These are phyloP conservation scores for Voacanga thouarsii DNA, from an alignment of 257 asterid species.

Conservation along the genomic window DNA sequence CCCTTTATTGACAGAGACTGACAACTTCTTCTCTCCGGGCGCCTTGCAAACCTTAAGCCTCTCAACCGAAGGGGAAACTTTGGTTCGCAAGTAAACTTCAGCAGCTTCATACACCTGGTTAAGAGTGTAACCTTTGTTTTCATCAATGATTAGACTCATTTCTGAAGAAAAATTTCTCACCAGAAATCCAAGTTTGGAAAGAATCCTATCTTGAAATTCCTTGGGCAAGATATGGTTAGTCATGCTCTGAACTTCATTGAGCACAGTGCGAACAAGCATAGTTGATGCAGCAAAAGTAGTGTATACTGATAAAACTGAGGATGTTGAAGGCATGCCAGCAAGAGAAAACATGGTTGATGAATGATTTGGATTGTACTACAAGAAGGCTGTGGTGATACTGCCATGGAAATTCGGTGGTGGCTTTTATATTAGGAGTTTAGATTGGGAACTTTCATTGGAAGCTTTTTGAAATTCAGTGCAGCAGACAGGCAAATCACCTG, in stretches of 20 bases:
- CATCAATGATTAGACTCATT: constrained; percentile 15
- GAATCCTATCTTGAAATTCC: constrained; percentile 16
- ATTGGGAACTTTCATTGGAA: constrained; percentile 14
- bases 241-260: constrained; percentile 25
- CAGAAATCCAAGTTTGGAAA: constrained; percentile 27
- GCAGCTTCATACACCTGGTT: constrained; percentile 29
- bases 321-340: constrained; percentile 22
- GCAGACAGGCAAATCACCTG: not conserved
- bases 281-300: constrained; percentile 25
- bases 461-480: constrained; percentile 16
- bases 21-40: constrained; percentile 4
- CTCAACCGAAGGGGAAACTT: constrained; percentile 5
- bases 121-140: constrained; percentile 11
- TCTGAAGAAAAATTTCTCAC: constrained; percentile 22
- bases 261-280: constrained; percentile 15
- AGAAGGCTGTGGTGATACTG: not conserved
- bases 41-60: constrained; percentile 21
- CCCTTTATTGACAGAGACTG: constrained; percentile 12
- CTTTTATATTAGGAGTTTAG: not conserved
- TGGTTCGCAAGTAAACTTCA: constrained; percentile 17
- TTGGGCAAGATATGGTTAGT: constrained; percentile 27
- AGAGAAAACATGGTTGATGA: constrained; percentile 20
- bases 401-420: not conserved
- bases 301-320: constrained; percentile 24
- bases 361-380: not conserved